Percentiles rank a stretch among this genome's conserved stretches.
Evolutionary conservation across 2,329 filamentous ascomycete species (phyloP).

Genomic region (Huntiella abstrusa): DNA sequence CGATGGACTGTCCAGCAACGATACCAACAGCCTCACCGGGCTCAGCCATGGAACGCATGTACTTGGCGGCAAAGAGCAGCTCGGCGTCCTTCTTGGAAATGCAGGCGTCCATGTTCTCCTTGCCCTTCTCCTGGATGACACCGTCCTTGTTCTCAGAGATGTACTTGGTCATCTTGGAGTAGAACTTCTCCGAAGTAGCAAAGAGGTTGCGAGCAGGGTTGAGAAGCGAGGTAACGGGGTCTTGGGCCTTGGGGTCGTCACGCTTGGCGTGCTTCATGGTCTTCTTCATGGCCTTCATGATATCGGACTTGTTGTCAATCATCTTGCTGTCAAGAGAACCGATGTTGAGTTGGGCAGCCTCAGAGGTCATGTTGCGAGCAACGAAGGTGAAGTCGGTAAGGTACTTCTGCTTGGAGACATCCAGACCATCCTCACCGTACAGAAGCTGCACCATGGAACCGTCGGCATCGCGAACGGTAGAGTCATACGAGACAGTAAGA

Average conservation of each 20-base stretch:
- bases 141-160: slow-evolving; percentile 55
- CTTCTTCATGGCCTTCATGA: slow-evolving; percentile 64
- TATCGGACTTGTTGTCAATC: slow-evolving; percentile 35
- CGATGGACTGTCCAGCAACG: slow-evolving; percentile 87
- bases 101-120: slow-evolving; percentile 17
- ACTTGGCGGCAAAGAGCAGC: slow-evolving; percentile 75
- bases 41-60: slow-evolving; percentile 78
- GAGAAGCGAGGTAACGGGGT: slow-evolving; percentile 56
- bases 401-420: slow-evolving; percentile 87
- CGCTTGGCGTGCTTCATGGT: slow-evolving; percentile 53
- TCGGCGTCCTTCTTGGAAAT: slow-evolving; percentile 58
- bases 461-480: slow-evolving; percentile 82
- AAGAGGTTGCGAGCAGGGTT: slow-evolving; percentile 64
- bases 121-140: slow-evolving; percentile 26
- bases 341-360: slow-evolving; percentile 59
- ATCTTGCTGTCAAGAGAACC: slow-evolving; percentile 29
- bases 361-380: slow-evolving; percentile 64
- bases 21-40: slow-evolving; percentile 94
- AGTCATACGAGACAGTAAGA: slow-evolving; percentile 78
- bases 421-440: slow-evolving; percentile 89
- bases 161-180: slow-evolving; percentile 52
- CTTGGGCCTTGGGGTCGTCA: slow-evolving; percentile 38
- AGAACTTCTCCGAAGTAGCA: slow-evolving; percentile 79
- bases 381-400: slow-evolving; percentile 80
- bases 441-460: slow-evolving; percentile 87